Conservation (phyloP, 2,329 filamentous ascomycete genomes). For the Emericellopsis cladophorae region DNA sequence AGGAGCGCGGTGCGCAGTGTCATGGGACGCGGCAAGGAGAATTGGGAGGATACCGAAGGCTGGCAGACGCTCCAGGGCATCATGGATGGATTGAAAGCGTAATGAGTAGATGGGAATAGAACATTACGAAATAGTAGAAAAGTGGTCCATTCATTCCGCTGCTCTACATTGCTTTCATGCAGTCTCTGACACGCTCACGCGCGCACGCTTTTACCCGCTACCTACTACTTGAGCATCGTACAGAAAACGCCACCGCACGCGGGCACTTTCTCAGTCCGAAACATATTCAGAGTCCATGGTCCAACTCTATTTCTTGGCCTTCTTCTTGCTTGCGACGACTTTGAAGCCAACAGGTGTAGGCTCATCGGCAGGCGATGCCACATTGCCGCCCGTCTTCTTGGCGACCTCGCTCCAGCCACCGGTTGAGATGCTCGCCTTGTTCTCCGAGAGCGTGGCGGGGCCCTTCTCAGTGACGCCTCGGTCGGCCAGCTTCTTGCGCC, state of each 20-base stretch:
- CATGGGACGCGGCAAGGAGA: slow-evolving; percentile 67
- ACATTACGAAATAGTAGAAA: neutral
- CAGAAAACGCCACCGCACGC: too few species aligned
- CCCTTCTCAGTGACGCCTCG: slow-evolving; percentile 78
- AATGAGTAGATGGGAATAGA: neutral
- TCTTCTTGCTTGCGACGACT: slow-evolving; percentile 86
- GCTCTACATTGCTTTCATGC: too few species aligned
- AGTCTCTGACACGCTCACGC: too few species aligned
- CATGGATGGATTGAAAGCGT: slow-evolving; percentile 39
- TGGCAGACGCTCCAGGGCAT: slow-evolving; percentile 49
- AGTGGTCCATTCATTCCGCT: neutral
- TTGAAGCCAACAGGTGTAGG: slow-evolving; percentile 57
- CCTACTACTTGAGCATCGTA: too few species aligned
- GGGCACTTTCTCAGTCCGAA: too few species aligned
- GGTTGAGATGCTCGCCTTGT: slow-evolving; percentile 19
- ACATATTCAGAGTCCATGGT: too few species aligned
- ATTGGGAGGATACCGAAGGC: slow-evolving; percentile 65
- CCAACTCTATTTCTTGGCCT: slow-evolving; percentile 56
- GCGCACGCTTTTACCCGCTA: too few species aligned
- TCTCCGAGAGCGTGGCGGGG: slow-evolving; percentile 36
- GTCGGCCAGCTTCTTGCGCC: slow-evolving; percentile 84
- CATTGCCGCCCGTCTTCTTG: slow-evolving; percentile 63
- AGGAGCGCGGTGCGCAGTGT: slow-evolving; percentile 74
- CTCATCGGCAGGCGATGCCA: slow-evolving; percentile 23
- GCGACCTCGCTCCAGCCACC: slow-evolving; percentile 95